Conservation (phyloP, 768 basidiomycete genomes). For the Austroboletus eburneus region DNA sequence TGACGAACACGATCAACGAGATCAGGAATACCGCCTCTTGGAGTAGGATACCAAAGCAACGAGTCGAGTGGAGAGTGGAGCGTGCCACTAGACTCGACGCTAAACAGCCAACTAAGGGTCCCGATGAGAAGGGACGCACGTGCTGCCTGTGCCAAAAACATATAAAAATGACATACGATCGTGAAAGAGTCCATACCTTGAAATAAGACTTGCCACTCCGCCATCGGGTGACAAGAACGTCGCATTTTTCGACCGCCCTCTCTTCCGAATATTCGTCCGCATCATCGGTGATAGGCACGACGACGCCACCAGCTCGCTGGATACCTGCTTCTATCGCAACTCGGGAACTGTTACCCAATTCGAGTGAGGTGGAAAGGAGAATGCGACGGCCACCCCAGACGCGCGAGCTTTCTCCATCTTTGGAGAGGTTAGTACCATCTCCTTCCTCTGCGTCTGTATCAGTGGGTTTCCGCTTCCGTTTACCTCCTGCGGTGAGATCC, state of each 20-base stretch:
- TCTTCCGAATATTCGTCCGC: slow-evolving; percentile 31
- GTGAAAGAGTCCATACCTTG: slow-evolving; percentile 41
- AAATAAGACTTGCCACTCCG: slow-evolving; percentile 68
- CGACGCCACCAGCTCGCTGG: slow-evolving; percentile 52
- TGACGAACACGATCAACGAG: slow-evolving; percentile 59
- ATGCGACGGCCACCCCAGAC: slow-evolving; percentile 62
- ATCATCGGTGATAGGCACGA: slow-evolving; percentile 50
- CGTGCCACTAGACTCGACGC: slow-evolving; percentile 61
- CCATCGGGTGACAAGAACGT: slow-evolving; percentile 70
- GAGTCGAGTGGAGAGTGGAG: slow-evolving; percentile 66
- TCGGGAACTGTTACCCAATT: slow-evolving; percentile 44
- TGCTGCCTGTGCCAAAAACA: slow-evolving; percentile 47
- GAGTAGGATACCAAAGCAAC: slow-evolving; percentile 82
- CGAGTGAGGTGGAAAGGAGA: slow-evolving; percentile 58
- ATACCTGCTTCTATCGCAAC: slow-evolving; percentile 58
- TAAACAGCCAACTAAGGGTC: slow-evolving; percentile 79
- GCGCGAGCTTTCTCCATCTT: slow-evolving; percentile 31
- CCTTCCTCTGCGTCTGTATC: slow-evolving; percentile 22
- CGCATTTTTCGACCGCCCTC: slow-evolving; percentile 44
- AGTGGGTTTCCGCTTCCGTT: slow-evolving; percentile 21
- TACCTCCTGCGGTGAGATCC: slow-evolving; percentile 15
- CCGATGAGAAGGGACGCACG: slow-evolving; percentile 47
- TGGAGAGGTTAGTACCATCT: slow-evolving; percentile 1
- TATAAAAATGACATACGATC: not conserved
- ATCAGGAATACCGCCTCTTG: slow-evolving; percentile 52